Evolutionary conservation across 129 eudicot species (phyloP).

Genomic region (Ambrosia trifida): DNA sequence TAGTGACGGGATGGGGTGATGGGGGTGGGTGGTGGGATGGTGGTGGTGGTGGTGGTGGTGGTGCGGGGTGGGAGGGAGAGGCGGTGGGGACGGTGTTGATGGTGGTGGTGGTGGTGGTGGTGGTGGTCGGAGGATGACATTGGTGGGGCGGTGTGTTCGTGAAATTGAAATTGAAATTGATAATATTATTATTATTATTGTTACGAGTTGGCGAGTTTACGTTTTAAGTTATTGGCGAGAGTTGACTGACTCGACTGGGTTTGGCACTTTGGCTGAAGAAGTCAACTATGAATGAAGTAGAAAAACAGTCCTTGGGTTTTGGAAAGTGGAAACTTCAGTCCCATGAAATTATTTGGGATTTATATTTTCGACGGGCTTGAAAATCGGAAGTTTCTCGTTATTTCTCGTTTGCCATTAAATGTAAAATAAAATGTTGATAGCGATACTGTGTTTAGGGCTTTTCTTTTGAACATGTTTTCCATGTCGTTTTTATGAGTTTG

Average conservation of each 20-base stretch:
- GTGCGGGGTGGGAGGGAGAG: conserved; percentile 66
- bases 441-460: no score
- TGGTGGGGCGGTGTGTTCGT: conserved; percentile 1
- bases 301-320: conserved; percentile 10
- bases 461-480: no score
- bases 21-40: conserved; percentile 39
- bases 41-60: no score
- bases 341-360: no score
- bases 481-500: no score
- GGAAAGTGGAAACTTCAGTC: background rate
- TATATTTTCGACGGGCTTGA: no score
- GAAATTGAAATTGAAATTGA: background rate
- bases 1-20: conserved; percentile 50
- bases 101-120: conserved; percentile 71
- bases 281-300: background rate
- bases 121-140: conserved; percentile 41
- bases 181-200: no score
- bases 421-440: no score
- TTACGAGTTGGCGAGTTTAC: conserved; percentile 5
- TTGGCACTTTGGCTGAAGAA: conserved; percentile 18
- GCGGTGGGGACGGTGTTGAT: conserved; percentile 68
- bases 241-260: conserved; percentile 31
- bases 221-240: background rate
- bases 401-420: no score
- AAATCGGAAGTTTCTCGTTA: no score